A percentile compares a stretch with the other conserved stretches of the same genome.
These are phyloP conservation scores for Baudoinia panamericana DNA, from an alignment of 495 filamentous ascomycete genomes.

Conservation along the genomic window DNA sequence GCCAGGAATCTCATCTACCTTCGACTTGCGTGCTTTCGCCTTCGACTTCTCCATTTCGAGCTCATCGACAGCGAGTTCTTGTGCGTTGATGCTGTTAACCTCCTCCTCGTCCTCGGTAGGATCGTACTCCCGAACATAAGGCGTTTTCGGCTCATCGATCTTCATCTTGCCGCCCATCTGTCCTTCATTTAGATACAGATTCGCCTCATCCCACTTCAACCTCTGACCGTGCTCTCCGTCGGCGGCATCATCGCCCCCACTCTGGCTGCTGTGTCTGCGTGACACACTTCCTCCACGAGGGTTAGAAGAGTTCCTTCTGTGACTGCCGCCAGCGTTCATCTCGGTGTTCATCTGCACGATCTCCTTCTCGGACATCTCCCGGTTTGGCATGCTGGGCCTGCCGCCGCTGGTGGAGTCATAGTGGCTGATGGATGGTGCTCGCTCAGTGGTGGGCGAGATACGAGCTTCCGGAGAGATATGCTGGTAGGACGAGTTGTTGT, in stretches of 20 bases:
- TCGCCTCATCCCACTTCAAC: constrained; percentile 96
- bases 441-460: constrained; percentile 28
- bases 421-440: constrained; percentile 14
- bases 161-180: constrained; percentile 95
- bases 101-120: constrained; percentile 68
- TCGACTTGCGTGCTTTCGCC: constrained; percentile 14
- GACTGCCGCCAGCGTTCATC: constrained; percentile 60
- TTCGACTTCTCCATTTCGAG: constrained; percentile 45
- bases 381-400: constrained; percentile 25
- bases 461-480: constrained; percentile 38
- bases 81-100: constrained; percentile 41
- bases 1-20: constrained; percentile 75
- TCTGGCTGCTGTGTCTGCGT: constrained; percentile 54
- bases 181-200: constrained; percentile 89
- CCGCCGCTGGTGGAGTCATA: constrained; percentile 19
- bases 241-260: constrained; percentile 28
- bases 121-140: constrained; percentile 83
- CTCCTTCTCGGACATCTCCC: constrained; percentile 59
- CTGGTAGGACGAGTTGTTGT: too few species aligned
- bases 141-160: constrained; percentile 96
- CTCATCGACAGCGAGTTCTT: constrained; percentile 50
- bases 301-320: constrained; percentile 68
- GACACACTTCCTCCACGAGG: constrained; percentile 45
- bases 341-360: constrained; percentile 86
- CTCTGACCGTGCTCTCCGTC: constrained; percentile 48